Evolutionary conservation across 768 basidiomycete species (phyloP), one percentile per base, ranked within the genome.

Genomic region (Podaxis sp.): DNA sequence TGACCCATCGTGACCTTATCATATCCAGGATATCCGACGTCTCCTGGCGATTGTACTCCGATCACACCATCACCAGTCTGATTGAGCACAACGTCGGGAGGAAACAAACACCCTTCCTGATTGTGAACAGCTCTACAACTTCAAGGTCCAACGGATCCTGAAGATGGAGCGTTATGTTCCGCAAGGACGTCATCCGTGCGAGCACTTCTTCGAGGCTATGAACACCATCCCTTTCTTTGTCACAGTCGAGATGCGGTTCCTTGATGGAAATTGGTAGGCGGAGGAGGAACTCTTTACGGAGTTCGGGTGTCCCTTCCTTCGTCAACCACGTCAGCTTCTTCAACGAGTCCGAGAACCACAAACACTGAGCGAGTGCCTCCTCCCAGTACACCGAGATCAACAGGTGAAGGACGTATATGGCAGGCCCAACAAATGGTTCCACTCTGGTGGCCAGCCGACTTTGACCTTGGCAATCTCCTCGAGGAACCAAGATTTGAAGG

Each of bases 361-460:
- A 36, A 40, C 54, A 26, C 15, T 36, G 38, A 11, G 11, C 9
- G 33, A 56, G 38, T 2, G 22, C 54, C 24, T 22, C 39, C 24
- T 56, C 38, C 54, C 54, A 56, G 5, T 38, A 12, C 6, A 30
- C 11, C 8, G 54, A 40, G 26, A 56, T 33, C 30, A 33, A 33
- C 30, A 9, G 22, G n/a, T 3, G 57, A 53, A n/a, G 74, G 40
- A 57, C 80, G 61, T 70, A 94, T 92, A 99, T 99, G 63, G 99
- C 96, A 63, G 96, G 95, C 5, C 97, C 97, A 83, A 97, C 87
- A 73, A 96, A 99, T 92, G 89, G 42, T 77, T 70, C 77, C 90
- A 95, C 58, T 95, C 89, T 53, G 82, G 81, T 24, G 86, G 85
- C 17, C 84, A 73, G 2, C 97, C 97, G 62, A 96, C 85, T 71